Conservation (phyloP, 306 rosid species). For the cucumber (Cucumis sativus) region DNA sequence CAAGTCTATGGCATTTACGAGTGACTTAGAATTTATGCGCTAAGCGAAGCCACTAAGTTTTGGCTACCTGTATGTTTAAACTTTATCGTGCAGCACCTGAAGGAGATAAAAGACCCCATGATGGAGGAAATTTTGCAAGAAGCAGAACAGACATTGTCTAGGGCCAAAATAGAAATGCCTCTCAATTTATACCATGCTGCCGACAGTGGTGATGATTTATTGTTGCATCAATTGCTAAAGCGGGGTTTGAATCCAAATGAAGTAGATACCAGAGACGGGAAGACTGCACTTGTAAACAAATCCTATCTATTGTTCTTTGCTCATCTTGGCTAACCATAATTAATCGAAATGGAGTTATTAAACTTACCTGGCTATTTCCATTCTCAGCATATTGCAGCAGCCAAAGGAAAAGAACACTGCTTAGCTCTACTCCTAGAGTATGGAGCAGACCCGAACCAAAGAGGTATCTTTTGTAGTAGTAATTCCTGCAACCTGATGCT, state of each 20-base stretch:
- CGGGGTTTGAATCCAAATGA: constrained; percentile 60
- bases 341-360: background rate
- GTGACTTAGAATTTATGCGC: background rate
- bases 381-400: constrained; percentile 59
- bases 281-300: constrained; percentile 61
- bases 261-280: constrained; percentile 40
- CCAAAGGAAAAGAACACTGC: constrained; percentile 56
- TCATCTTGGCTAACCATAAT: background rate
- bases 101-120: constrained; percentile 44
- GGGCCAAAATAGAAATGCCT: constrained; percentile 57
- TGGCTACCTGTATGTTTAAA: background rate
- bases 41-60: background rate
- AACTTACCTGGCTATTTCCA: background rate
- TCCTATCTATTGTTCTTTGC: background rate
- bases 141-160: constrained; percentile 60
- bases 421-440: constrained; percentile 53
- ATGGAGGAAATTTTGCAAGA: constrained; percentile 66
- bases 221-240: constrained; percentile 63
- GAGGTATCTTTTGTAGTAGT: constrained; percentile 34
- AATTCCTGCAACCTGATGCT: background rate
- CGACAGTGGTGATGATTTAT: constrained; percentile 49
- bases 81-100: constrained; percentile 41
- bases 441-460: constrained; percentile 57
- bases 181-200: constrained; percentile 67
- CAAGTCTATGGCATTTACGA: background rate